These are phyloP conservation scores for Talaromyces nanjingensis DNA, from an alignment of 495 filamentous ascomycete species.

Conservation along the genomic window DNA sequence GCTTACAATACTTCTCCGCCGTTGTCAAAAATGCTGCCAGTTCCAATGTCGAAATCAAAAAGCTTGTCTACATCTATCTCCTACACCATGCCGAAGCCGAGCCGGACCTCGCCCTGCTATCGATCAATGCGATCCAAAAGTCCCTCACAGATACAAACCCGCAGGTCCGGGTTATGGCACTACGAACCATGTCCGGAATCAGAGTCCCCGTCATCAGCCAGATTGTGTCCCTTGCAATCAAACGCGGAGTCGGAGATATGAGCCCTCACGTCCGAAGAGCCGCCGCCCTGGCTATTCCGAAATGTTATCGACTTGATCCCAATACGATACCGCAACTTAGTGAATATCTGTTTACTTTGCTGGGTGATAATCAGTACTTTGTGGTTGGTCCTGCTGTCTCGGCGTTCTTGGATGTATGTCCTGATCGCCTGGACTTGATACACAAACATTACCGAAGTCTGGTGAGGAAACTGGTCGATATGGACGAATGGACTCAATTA, in stretches of 20 bases:
- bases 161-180: constrained; percentile 80
- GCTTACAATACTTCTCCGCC: constrained; percentile 82
- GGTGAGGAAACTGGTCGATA: constrained; percentile 87
- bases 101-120: constrained; percentile 88
- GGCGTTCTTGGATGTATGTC: constrained; percentile 84
- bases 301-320: constrained; percentile 92
- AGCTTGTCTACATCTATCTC: constrained; percentile 96
- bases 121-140: constrained; percentile 98
- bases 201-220: constrained; percentile 96
- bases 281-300: constrained; percentile 91
- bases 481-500: constrained; percentile 98
- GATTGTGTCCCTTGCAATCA: constrained; percentile 94
- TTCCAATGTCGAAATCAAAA: constrained; percentile 87
- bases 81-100: constrained; percentile 92
- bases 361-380: constrained; percentile 90
- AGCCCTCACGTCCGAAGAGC: constrained; percentile 88
- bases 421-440: constrained; percentile 75
- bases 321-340: constrained; percentile 74
- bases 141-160: constrained; percentile 88
- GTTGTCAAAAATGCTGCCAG: constrained; percentile 96
- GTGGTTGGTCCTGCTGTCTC: constrained; percentile 87
- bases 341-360: constrained; percentile 66
- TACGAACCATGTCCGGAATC: constrained; percentile 93
- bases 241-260: constrained; percentile 88
- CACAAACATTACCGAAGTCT: constrained; percentile 82